Conservation (phyloP, 179 eudicot genomes). For the Camellia oleifera region DNA sequence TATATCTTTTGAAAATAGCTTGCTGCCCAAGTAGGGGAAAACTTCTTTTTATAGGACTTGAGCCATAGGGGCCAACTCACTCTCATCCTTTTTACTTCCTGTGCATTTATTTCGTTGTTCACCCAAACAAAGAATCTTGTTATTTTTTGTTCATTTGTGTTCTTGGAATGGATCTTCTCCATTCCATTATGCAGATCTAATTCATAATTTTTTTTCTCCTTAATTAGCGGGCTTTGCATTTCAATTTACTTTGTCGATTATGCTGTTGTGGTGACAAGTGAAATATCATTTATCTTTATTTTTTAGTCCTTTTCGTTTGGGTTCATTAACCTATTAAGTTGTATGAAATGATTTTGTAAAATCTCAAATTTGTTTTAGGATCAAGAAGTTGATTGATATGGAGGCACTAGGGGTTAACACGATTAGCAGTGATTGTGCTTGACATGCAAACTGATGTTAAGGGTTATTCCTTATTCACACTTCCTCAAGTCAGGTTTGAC, state of each 20-base stretch:
- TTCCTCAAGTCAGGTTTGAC: constrained; percentile 89
- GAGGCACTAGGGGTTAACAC: constrained; percentile 75
- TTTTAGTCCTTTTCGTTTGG: background rate
- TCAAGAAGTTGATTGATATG: constrained; percentile 83
- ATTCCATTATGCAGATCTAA: background rate
- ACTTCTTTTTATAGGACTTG: no score
- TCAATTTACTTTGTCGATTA: background rate
- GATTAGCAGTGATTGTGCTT: constrained; percentile 65
- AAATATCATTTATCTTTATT: background rate
- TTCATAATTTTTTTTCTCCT: background rate
- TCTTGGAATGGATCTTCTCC: background rate
- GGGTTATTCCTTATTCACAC: constrained; percentile 81
- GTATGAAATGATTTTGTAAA: background rate
- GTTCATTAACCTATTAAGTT: background rate
- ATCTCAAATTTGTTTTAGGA: constrained; percentile 39
- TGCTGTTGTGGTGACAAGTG: background rate
- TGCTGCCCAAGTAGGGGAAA: no score
- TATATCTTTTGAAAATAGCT: no score
- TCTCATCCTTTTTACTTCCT: background rate
- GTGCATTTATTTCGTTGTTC: background rate
- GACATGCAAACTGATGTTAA: constrained; percentile 88
- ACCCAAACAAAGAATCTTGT: background rate
- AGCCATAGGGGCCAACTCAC: background rate
- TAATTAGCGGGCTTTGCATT: background rate
- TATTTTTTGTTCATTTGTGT: background rate